Conservation (phyloP, 208 protist species). For the Leishmania gerbilli region DNA sequence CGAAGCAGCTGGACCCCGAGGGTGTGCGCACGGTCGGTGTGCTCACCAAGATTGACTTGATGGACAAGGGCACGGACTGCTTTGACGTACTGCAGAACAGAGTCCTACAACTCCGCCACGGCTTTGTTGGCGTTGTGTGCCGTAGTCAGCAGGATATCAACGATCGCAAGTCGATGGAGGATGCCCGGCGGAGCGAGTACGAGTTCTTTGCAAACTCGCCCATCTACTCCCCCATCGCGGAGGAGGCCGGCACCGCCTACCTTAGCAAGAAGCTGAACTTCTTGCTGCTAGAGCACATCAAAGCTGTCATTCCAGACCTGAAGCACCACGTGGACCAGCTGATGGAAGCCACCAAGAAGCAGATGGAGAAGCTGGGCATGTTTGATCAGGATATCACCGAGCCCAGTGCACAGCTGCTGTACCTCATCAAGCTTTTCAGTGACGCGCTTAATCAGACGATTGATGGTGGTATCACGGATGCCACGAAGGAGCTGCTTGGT, state of each 20-base stretch:
- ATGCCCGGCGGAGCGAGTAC: conserved; percentile 88
- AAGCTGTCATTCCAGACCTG: conserved; percentile 93
- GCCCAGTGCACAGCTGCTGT: conserved; percentile 82
- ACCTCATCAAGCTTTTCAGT: conserved; percentile 89
- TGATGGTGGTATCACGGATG: conserved; percentile 91
- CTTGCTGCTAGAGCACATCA: conserved; percentile 97
- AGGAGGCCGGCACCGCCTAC: conserved; percentile 89
- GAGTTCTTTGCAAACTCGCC: conserved; percentile 95
- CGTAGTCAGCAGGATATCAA: conserved; percentile 98
- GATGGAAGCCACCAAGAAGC: conserved; percentile 79
- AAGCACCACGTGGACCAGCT: conserved; percentile 91
- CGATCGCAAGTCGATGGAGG: conserved; percentile 85
- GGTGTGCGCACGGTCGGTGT: conserved; percentile 98
- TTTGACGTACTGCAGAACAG: conserved; percentile 95
- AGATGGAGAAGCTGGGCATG: conserved; percentile 92
- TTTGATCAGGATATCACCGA: conserved; percentile 84
- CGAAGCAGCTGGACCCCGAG: conserved; percentile 97
- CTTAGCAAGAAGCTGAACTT: conserved; percentile 91
- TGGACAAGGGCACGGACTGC: conserved; percentile 98
- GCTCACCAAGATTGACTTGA: conserved; percentile 99
- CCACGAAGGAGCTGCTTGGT: conserved; percentile 93
- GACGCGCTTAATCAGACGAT: conserved; percentile 92
- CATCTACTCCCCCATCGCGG: conserved; percentile 88
- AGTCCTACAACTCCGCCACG: conserved; percentile 94
- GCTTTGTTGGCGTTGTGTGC: conserved; percentile 99